Evolutionary conservation across 2,329 filamentous ascomycete species (phyloP), one percentile per base, ranked within the genome.

Genomic region (Paracamarosporium sp.): DNA sequence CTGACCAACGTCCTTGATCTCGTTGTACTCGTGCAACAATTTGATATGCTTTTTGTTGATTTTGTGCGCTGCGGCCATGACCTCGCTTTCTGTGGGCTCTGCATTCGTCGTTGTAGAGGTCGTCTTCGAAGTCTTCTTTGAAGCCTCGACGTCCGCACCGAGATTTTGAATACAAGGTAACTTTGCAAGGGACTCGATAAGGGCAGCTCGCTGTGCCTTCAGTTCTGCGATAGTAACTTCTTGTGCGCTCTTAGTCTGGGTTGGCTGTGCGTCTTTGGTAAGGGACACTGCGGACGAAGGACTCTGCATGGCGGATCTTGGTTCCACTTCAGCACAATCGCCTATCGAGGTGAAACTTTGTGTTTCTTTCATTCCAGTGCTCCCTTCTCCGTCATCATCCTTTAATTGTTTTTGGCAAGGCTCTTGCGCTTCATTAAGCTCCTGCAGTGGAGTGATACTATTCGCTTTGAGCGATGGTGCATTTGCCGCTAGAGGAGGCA

Each of bases 21-120:
- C 88, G 66, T 91, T 91, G 76, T 91, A 91, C 56, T 85, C 79
- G 62, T 90, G 88, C 30, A 91, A 78, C 4, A 88, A 78, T 57
- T 81, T 81, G 67, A 91, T 91, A 70, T 91, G 88, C 30, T 78
- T 77, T 53, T 86, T 83, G 50, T 89, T 85, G 9, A 85, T 84
- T 20, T 77, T 75, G 38, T 83, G 79, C 0, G 85, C 80, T 11
- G 81, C 78, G 13, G 63, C 73, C 60, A 78, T 70, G 4, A 77
- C 57, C 8, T 74, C 70, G n/a, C 57, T 60, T 3, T 73, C 67
- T 12, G 69, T 70, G 31, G 69, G 64, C 40, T 67, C 76, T 56
- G 64, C 65, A 47, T 59, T 51, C 5, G 56, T 47, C 17, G 60
- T 51, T 6, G 55, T 50, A 22, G 48, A 51, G 4, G 59, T 59